These are phyloP conservation scores for Bruguiera hainesii DNA, from an alignment of 441 rosid genomes.

Conservation along the genomic window DNA sequence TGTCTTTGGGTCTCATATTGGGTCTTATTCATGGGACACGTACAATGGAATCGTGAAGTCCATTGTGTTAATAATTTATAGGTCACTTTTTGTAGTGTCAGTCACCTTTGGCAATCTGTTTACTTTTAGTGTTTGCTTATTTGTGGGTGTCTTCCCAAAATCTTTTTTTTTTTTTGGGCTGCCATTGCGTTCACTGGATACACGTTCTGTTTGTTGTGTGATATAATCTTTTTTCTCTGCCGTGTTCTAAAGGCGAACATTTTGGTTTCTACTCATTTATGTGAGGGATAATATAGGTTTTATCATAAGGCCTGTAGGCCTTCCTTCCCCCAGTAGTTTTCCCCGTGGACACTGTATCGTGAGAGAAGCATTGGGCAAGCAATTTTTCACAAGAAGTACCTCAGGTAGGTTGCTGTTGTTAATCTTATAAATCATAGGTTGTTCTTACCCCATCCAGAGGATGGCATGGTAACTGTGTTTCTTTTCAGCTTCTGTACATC, in stretches of 20 bases:
- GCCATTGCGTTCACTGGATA: too few relatives aligned
- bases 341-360: conserved; percentile 19
- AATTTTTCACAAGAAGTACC: conserved; percentile 37
- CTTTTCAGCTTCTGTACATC: conserved; percentile 69
- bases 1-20: conserved; percentile 12
- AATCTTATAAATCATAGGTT: conserved; percentile 12
- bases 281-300: conserved; percentile 44
- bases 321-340: conserved; percentile 31
- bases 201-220: neutral
- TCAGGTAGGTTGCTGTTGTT: conserved; percentile 59
- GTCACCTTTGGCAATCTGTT: too few relatives aligned
- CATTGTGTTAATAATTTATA: too few relatives aligned
- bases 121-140: too few relatives aligned
- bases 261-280: neutral
- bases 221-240: neutral
- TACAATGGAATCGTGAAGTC: neutral
- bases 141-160: too few relatives aligned
- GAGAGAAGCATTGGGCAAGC: conserved; percentile 22
- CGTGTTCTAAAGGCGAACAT: neutral
- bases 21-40: neutral
- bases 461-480: conserved; percentile 28
- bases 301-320: conserved; percentile 29
- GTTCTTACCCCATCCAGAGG: conserved; percentile 19
- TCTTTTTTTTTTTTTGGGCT: too few relatives aligned
- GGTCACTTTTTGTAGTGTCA: too few relatives aligned